Base-by-base conservation (phyloP, 108 stramenopile genomes). In the Chaetoceros tenuissimus region DNA sequence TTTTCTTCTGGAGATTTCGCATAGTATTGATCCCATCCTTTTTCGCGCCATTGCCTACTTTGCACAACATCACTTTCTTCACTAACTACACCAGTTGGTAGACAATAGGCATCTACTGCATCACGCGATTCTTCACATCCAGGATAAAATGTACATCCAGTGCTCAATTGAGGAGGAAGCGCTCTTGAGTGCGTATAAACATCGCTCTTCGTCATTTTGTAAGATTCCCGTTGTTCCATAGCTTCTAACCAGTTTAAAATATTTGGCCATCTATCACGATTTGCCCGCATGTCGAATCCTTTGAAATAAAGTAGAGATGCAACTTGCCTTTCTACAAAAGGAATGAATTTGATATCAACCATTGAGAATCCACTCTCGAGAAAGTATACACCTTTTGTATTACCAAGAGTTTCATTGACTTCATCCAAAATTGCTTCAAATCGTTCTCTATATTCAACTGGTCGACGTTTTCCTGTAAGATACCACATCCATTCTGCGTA, bases 111-210 rank as follows among this genome's bases (percentile, higher is more conserved):
- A n/a, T 74, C 51, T 67, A 69, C 16, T 7, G 40, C 8, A 50
- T 44, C 5, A 34, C 1, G 24, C 64, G 66, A 28, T 76, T 62
- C 43, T 72, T 75, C 3, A 62, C 64, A 28, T 60, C 34, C 55
- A 2, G 70, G 74, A 45, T 46, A 30, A 54, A 73, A 74, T n/a
- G 55, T 16, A 18, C 75, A 59, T 48, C 86, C 85, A 19, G 77
- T 74, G 19, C 85, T 85, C 13, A 83, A 59, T 61, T 90, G 89
- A 23, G 89, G 89, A 22, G 89, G 85, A 17, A 90, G 69, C 64
- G 83, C 84, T 65, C 78, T 74, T 31, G 79, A 77, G 59, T 89
- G 84, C 2, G 84, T 86, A 74, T 84, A 85, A 53, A 79, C 84
- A 59, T 89, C 87, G 16, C 67, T 69, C 52, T 83, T 80, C 31